These are phyloP conservation scores for Penicillium palitans DNA, from an alignment of 2,329 filamentous ascomycete species.

Conservation along the genomic window DNA sequence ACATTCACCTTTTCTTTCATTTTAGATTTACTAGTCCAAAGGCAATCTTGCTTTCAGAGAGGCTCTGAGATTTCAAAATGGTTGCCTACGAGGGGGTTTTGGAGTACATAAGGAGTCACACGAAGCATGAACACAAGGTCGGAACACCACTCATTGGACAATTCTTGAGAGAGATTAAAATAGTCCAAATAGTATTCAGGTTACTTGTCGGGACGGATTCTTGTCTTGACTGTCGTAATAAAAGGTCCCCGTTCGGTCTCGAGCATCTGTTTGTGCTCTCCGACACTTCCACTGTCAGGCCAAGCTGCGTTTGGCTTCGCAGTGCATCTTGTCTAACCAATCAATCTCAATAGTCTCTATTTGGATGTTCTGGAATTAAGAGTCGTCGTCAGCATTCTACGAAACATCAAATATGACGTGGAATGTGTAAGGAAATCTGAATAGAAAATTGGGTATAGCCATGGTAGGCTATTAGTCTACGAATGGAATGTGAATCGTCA, in stretches of 20 bases:
- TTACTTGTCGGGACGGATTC: constrained; percentile 6
- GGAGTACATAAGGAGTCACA: constrained; percentile 5
- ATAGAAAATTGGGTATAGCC: background rate
- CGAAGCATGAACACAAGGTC: constrained; percentile 12
- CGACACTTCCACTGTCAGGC: constrained; percentile 12
- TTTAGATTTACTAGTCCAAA: background rate
- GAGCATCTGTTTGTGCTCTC: constrained; percentile 16
- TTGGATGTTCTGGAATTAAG: background rate
- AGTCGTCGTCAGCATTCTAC: constrained; percentile 4
- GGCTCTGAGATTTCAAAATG: background rate
- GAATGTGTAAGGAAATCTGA: background rate
- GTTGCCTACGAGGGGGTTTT: constrained; percentile 1
- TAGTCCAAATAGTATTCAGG: background rate
- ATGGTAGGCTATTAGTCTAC: background rate
- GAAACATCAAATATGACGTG: background rate
- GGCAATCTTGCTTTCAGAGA: background rate
- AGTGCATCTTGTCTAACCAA: background rate
- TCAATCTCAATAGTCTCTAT: too few relatives aligned
- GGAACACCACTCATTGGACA: constrained; percentile 20
- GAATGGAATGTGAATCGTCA: background rate
- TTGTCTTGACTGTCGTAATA: constrained; percentile 8
- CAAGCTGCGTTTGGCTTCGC: background rate
- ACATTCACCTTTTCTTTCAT: background rate
- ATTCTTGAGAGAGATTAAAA: constrained; percentile 12
- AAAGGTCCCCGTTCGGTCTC: constrained; percentile 1